Base-by-base conservation (phyloP, 257 asterid species). In the Nicotiana knightiana region DNA sequence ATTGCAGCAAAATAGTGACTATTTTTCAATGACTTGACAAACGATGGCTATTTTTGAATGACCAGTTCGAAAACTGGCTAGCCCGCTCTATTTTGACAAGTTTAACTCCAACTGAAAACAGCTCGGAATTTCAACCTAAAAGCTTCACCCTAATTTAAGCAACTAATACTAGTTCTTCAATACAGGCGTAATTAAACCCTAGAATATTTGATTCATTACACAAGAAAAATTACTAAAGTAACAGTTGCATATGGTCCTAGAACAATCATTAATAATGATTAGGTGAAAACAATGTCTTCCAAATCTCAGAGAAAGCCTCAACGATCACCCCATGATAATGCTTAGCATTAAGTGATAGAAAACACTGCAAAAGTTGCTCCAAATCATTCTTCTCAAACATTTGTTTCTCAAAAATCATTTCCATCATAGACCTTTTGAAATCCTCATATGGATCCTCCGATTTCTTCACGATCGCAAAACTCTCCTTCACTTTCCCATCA, bases 351-450 rank as follows among this genome's bases (percentile, higher is more conserved):
- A 94, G 82, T 0, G 98, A 94, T 48, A 94, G 86, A 65, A 92
- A 94, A 30, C 97, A 94, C 85, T 88, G 91, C 76, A 94, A 71
- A 46, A 94, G 86, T 85, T 92, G 94, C 76, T 93, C 96, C 89
- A 94, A 83, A 82, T 94, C 97, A 12, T 76, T 65, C 67, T 85
- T 67, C 30, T 91, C 97, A 70, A 89, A 91, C 89, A 94, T 94
- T 79, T 93, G 92, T 77, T 94, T 93, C 92, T 94, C 98, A 83
- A 94, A 55, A 39, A 94, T 84, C 98, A 94, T 94, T 39, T 94
- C 98, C 91, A 91, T 83, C 99, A 95, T 95, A 43, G 99, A 95
- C 0, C 85, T 87, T 92, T 87, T 93, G 88, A 95, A 95, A 82
- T 95, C 99, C 89, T 84, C 93, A 70, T 88, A 90, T n/a, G 99